Conservation (phyloP, 129 eudicot genomes). For the Flaveria sonorensis region DNA sequence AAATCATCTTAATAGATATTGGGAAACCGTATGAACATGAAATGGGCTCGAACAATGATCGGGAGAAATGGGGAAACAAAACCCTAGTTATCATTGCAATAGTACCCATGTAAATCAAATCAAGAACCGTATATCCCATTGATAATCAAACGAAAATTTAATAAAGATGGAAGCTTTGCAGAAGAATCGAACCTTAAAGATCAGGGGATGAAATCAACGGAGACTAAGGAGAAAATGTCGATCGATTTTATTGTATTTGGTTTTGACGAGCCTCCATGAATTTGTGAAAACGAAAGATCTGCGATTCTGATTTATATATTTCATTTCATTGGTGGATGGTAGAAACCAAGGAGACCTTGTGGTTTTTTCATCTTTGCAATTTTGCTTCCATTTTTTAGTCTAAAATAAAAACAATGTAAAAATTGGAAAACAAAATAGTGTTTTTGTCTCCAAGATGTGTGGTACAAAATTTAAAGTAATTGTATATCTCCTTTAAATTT, state of each 20-base stretch:
- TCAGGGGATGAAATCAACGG: constrained; percentile 26
- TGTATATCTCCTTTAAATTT: no score
- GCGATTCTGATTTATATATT: neutral
- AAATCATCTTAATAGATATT: neutral
- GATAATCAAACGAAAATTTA: neutral
- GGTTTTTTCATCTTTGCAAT: no score
- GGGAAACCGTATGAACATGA: constrained; percentile 1
- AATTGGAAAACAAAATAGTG: no score
- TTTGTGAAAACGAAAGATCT: neutral
- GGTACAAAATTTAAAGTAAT: no score
- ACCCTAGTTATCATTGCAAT: neutral
- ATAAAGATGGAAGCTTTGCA: constrained; percentile 15
- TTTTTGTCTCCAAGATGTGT: no score
- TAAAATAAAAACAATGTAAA: no score
- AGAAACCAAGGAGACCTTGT: neutral
- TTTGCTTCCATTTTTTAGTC: no score
- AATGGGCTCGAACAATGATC: constrained; percentile 10
- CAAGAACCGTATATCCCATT: neutral
- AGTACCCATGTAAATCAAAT: neutral
- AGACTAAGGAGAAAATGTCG: constrained; percentile 31
- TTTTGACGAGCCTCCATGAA: constrained; percentile 29
- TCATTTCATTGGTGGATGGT: neutral
- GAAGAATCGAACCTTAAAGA: constrained; percentile 28
- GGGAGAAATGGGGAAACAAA: neutral
- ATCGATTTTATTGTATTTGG: constrained; percentile 10